Evolutionary conservation across 345 rosid species (phyloP).

Genomic region (Litchi chinensis): DNA sequence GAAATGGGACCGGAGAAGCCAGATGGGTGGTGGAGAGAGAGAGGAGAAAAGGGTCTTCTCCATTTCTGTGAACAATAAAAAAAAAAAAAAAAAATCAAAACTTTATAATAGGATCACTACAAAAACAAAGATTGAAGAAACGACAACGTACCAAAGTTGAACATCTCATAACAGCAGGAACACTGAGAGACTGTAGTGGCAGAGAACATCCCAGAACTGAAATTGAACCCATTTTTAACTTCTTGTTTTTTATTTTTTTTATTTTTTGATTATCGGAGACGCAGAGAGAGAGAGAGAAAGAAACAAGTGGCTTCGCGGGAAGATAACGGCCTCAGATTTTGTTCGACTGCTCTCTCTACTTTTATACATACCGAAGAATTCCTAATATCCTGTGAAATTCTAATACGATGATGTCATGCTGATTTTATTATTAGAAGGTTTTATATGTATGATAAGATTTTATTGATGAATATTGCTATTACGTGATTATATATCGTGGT

Average conservation of each 20-base stretch:
- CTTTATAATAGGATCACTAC: neutral
- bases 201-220: slow-evolving; percentile 40
- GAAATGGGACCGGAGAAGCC: slow-evolving; percentile 26
- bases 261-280: neutral
- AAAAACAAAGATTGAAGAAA: neutral
- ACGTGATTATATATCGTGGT: too few species aligned
- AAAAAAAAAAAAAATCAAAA: neutral
- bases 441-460: too few species aligned
- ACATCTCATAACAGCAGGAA: slow-evolving; percentile 18
- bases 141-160: slow-evolving; percentile 23
- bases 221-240: slow-evolving; percentile 54
- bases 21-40: slow-evolving; percentile 23
- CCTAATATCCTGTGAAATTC: neutral
- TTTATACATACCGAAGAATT: too few species aligned
- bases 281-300: neutral
- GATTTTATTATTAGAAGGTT: too few species aligned
- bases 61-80: slow-evolving; percentile 43
- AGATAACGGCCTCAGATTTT: slow-evolving; percentile 50
- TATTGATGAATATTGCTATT: too few species aligned
- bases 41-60: slow-evolving; percentile 30
- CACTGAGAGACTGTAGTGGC: slow-evolving; percentile 13
- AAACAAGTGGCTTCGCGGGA: slow-evolving; percentile 35
- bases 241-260: neutral
- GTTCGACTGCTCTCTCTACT: neutral
- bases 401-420: too few species aligned